Base-by-base conservation (phyloP, 441 rosid species). In the Gossypium laxum region DNA sequence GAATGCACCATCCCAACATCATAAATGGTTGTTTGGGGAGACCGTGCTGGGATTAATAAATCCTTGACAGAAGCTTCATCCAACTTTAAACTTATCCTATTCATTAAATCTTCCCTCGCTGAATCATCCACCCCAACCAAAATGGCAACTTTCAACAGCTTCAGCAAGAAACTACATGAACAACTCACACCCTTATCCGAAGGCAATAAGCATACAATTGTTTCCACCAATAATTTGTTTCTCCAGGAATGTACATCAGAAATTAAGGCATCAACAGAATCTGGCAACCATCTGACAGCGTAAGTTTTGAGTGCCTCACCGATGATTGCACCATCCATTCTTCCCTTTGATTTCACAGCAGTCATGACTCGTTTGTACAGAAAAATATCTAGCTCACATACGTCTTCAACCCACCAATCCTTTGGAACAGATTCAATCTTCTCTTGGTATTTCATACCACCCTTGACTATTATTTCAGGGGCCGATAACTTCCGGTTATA, bases 351-450 rank as follows among this genome's bases (percentile, higher is more conserved):
- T 71, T 83, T 94, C 59, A 90, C 87, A 72, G 83, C 75, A 60
- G 76, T 41, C 75, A 94, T 86, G n/a, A 92, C 89, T 74, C 82
- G 79, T 81, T 92, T 86, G 73, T 86, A 94, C 67, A 88, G 83
- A 82, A 87, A 89, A 64, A 92, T 82, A 63, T 92, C 96, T 4
- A 94, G 85, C 76, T 90, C 98, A 59, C 91, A 89, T 12, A 89
- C 72, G 84, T 92, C 98, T 87, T 94, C 98, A 1, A 90, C 93
- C 98, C 98, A 94, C 98, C 98, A 94, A 81, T 94, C 98, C 73
- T 80, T 85, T 0, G 98, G 98, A 71, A 93, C 86, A 71, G 81
- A 81, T 22, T 88, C 86, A 62, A 63, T 72, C 79, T 81, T 85
- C 71, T 82, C 91, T 10, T 47, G 76, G 24, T 78, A 76, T 22